Percentiles rank a stretch among this genome's conserved stretches.
These are phyloP conservation scores for Candolleomyces aberdarensis DNA, from an alignment of 768 basidiomycete species.

Conservation along the genomic window DNA sequence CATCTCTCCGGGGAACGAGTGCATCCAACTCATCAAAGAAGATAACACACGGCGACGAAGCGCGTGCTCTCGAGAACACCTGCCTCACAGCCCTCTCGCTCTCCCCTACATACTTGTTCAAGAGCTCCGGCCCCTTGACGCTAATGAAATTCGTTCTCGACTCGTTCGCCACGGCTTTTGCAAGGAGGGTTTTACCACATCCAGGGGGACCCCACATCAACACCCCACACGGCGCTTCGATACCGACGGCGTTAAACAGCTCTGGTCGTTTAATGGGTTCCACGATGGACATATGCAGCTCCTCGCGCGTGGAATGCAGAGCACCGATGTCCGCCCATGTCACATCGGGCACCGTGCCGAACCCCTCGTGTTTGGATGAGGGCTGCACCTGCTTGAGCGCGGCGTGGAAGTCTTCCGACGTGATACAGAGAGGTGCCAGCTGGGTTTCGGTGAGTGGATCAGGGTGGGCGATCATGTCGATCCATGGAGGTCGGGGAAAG, in stretches of 20 bases:
- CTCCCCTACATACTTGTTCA: constrained; percentile 99
- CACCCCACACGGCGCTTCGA: constrained; percentile 90
- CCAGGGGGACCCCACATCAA: constrained; percentile 99
- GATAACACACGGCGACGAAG: constrained; percentile 91
- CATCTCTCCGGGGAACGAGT: constrained; percentile 85
- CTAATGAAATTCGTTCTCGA: constrained; percentile 95
- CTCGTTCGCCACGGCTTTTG: constrained; percentile 97
- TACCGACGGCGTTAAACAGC: constrained; percentile 84
- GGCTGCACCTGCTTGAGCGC: constrained; percentile 93
- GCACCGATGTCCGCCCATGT: constrained; percentile 96
- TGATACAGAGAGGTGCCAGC: constrained; percentile 80
- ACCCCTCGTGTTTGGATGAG: constrained; percentile 96
- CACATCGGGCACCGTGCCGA: constrained; percentile 94
- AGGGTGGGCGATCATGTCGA: constrained; percentile 85
- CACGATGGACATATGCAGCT: constrained; percentile 96
- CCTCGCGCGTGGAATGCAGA: constrained; percentile 79
- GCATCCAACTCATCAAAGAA: constrained; percentile 97
- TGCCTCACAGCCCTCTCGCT: constrained; percentile 94
- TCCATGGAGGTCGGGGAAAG: constrained; percentile 61
- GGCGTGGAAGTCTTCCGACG: constrained; percentile 69
- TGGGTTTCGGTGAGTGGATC: constrained; percentile 72
- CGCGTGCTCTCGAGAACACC: constrained; percentile 90
- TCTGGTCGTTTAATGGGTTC: constrained; percentile 91
- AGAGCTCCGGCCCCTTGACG: constrained; percentile 92
- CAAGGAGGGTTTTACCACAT: constrained; percentile 96